Evolutionary conservation across 495 filamentous ascomycete genomes (phyloP).

Genomic region (Podospora pseudopauciseta): DNA sequence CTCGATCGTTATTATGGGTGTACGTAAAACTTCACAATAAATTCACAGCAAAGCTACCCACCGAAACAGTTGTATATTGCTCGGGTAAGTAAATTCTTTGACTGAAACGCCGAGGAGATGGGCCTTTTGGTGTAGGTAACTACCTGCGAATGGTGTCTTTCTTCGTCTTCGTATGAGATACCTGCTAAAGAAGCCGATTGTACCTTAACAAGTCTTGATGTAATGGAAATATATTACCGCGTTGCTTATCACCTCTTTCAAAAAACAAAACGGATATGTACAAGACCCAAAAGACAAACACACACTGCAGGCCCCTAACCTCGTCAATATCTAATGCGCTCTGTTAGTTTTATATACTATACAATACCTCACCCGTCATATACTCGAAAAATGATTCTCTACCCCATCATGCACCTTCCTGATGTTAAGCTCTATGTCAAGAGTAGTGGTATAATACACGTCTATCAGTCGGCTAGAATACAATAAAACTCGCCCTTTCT

Average conservation of each 20-base stretch:
- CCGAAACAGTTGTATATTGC: too few species aligned
- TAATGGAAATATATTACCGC: too few species aligned
- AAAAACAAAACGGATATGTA: not conserved
- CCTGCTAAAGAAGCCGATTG: too few species aligned
- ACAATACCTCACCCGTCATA: not conserved
- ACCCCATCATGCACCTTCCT: not conserved
- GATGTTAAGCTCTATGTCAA: not conserved
- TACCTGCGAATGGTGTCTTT: too few species aligned
- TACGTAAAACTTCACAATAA: too few species aligned
- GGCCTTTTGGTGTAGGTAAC: too few species aligned
- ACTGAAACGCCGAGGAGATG: too few species aligned
- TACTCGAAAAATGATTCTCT: not conserved
- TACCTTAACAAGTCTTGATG: too few species aligned
- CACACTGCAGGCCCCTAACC: not conserved
- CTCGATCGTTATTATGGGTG: too few species aligned
- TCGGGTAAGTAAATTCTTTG: too few species aligned
- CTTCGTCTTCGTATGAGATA: too few species aligned
- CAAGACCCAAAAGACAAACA: not conserved
- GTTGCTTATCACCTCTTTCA: not conserved
- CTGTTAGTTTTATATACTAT: not conserved
- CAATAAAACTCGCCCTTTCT: not conserved
- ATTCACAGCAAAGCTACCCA: too few species aligned
- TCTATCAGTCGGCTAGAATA: not conserved
- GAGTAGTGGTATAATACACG: not conserved
- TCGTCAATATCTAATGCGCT: not conserved